Evolutionary conservation across 2,329 filamentous ascomycete species (phyloP).

Genomic region (Phialophora verrucosa): DNA sequence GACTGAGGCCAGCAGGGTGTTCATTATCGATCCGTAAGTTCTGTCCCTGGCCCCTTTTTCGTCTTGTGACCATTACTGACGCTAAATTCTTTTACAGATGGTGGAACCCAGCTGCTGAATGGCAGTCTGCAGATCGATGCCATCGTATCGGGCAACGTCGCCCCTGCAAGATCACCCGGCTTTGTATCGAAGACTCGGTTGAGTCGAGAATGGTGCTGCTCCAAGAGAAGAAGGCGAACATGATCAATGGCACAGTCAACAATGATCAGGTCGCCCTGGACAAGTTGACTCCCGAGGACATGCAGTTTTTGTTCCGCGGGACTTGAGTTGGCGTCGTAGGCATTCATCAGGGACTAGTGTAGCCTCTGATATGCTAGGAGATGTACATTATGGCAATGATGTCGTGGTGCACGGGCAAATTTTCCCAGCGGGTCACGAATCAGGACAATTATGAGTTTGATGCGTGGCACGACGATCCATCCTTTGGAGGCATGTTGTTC

Average conservation of each 20-base stretch:
- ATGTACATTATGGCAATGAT: not conserved
- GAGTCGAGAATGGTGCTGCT: slow-evolving; percentile 94
- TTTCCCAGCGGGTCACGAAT: not conserved
- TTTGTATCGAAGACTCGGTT: slow-evolving; percentile 96
- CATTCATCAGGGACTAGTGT: not conserved
- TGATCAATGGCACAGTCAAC: slow-evolving; percentile 98
- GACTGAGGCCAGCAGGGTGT: slow-evolving; percentile 91
- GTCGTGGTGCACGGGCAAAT: not conserved
- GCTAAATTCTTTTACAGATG: slow-evolving; percentile 62
- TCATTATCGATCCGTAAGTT: slow-evolving; percentile 92
- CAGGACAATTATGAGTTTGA: not conserved
- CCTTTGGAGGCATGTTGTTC: not conserved
- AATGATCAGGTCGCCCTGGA: slow-evolving; percentile 90
- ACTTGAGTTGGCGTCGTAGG: slow-evolving; percentile 38
- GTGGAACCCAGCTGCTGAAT: slow-evolving; percentile 99
- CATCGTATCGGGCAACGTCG: slow-evolving; percentile 95
- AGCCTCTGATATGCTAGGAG: not conserved
- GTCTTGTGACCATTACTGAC: not conserved
- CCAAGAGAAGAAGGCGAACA: slow-evolving; percentile 97
- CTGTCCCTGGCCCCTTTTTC: slow-evolving; percentile 1
- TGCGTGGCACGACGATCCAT: not conserved
- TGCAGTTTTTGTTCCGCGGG: slow-evolving; percentile 95
- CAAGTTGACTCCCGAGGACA: slow-evolving; percentile 84
- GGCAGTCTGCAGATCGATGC: slow-evolving; percentile 93
- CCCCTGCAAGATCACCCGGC: slow-evolving; percentile 89